A percentile compares a stretch with the other conserved stretches of the same genome.
These are phyloP conservation scores for Globisporangium rhizosaccharum DNA, from an alignment of 352 stramenopile genomes.

Conservation along the genomic window DNA sequence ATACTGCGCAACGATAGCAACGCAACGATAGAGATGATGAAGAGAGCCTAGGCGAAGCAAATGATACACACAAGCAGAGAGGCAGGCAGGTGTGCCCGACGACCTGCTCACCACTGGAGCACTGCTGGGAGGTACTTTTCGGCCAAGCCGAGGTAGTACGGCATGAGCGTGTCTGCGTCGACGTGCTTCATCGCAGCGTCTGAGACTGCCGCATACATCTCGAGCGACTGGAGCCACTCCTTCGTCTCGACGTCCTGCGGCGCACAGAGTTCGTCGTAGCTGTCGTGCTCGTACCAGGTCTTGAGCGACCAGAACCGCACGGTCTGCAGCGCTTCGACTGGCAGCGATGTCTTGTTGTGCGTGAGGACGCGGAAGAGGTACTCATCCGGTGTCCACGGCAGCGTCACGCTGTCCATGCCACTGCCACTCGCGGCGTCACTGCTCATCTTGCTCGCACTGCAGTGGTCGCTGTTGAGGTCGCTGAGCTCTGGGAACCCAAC, in stretches of 20 bases:
- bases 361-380: conserved; percentile 69
- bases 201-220: conserved; percentile 26
- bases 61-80: no score
- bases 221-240: conserved; percentile 58
- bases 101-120: conserved; percentile 61
- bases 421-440: conserved; percentile 1
- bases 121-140: conserved; percentile 68
- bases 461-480: conserved; percentile 58
- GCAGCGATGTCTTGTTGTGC: conserved; percentile 55
- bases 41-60: background rate
- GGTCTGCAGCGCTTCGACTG: conserved; percentile 49
- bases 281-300: conserved; percentile 53
- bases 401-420: conserved; percentile 33
- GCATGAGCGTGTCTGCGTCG: conserved; percentile 34
- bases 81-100: no score
- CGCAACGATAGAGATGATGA: background rate
- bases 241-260: conserved; percentile 53
- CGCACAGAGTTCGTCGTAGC: conserved; percentile 40
- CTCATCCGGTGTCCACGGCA: conserved; percentile 78
- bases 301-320: conserved; percentile 77
- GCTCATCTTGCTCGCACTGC: conserved; percentile 3
- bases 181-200: conserved; percentile 37
- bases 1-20: background rate
- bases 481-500: conserved; percentile 66
- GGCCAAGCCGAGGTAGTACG: conserved; percentile 60